Percentiles rank a stretch among this genome's conserved stretches.
Evolutionary conservation across 2,329 filamentous ascomycete species (phyloP).

Genomic region (Trichoderma polysporum): DNA sequence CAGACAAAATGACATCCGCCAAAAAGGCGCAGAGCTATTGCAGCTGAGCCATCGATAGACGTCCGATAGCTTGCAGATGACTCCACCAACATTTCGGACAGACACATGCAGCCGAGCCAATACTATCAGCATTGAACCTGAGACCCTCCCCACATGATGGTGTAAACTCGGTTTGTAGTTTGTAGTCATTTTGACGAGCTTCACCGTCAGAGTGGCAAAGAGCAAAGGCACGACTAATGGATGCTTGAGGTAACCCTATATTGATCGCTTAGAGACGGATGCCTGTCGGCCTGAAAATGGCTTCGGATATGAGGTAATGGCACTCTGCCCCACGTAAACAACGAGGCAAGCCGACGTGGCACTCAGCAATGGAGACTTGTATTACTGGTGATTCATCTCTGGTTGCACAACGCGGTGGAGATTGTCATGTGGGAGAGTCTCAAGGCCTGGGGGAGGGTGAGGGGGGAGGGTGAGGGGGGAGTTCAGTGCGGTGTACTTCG

Average conservation of each 20-base stretch:
- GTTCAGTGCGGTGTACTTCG: not conserved
- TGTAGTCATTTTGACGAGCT: not conserved
- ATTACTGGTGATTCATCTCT: not conserved
- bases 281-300: slow-evolving; percentile 7
- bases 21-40: not conserved
- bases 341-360: slow-evolving; percentile 11
- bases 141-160: not conserved
- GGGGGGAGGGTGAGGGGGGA: not conserved
- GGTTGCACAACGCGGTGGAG: slow-evolving; percentile 4
- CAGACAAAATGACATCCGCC: not conserved
- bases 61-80: slow-evolving; percentile 3
- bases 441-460: not conserved
- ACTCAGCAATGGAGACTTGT: slow-evolving; percentile 3
- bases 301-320: not conserved
- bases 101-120: not conserved
- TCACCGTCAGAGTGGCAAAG: slow-evolving; percentile 14
- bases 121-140: not conserved
- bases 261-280: not conserved
- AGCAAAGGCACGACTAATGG: not conserved
- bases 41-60: not conserved
- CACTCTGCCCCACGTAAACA: not conserved
- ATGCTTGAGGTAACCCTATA: not conserved
- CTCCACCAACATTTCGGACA: slow-evolving; percentile 7
- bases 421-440: not conserved
- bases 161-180: not conserved